Evolutionary conservation across 2,329 filamentous ascomycete genomes (phyloP).

Genomic region (Aspergillus vadensis): DNA sequence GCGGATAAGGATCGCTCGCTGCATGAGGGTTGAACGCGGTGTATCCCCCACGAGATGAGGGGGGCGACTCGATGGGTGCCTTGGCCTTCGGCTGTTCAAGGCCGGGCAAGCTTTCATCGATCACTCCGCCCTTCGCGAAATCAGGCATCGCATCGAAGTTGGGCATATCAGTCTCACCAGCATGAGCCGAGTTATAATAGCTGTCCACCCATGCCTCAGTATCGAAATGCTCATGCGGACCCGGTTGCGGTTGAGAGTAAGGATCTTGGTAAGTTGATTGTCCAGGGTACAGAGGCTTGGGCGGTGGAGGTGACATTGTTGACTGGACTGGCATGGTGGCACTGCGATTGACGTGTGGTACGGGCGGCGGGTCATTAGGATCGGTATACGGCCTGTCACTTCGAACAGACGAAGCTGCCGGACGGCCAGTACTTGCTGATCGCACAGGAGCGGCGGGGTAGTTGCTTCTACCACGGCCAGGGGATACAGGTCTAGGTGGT

Average conservation of each 20-base stretch:
- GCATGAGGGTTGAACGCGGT: conserved; percentile 39
- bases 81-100: conserved; percentile 35
- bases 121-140: conserved; percentile 25
- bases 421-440: conserved; percentile 30
- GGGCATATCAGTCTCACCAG: conserved; percentile 60
- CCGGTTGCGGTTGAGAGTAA: conserved; percentile 21
- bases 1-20: conserved; percentile 34
- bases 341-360: conserved; percentile 37
- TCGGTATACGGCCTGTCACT: conserved; percentile 32
- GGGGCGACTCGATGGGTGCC: conserved; percentile 23
- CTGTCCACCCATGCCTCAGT: conserved; percentile 51
- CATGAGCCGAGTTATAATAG: conserved; percentile 54
- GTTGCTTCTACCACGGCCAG: conserved; percentile 26
- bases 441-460: conserved; percentile 27
- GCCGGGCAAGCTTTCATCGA: conserved; percentile 38
- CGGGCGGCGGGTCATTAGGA: conserved; percentile 28
- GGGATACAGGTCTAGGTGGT: conserved; percentile 28
- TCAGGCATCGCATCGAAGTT: conserved; percentile 62
- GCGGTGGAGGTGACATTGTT: conserved; percentile 19
- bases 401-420: conserved; percentile 17
- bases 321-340: conserved; percentile 39
- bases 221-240: conserved; percentile 23
- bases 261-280: conserved; percentile 38
- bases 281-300: conserved; percentile 37
- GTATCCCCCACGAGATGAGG: conserved; percentile 32